phyloP scores from a whole-genome alignment of 2,329 filamentous ascomycete species.

The Macrophomina phaseolina region DNA sequence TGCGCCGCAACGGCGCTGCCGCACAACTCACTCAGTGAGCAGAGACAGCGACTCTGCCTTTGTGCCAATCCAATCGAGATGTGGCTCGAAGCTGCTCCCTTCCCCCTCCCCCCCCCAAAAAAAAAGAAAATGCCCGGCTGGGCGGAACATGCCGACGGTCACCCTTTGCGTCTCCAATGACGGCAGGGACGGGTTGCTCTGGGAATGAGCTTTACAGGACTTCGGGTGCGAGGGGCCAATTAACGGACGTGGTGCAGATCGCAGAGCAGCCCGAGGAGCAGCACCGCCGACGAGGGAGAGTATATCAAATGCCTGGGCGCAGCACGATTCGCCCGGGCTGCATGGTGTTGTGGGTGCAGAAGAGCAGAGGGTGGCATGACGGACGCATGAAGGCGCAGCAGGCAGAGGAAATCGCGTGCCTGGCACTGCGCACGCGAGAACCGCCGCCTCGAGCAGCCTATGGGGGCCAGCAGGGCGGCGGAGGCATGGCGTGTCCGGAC shows the following conservation, averaged over 20 bases:
- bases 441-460: slow-evolving; percentile 12
- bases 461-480: slow-evolving; percentile 2
- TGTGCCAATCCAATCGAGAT: neutral
- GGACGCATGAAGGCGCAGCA: slow-evolving; percentile 15
- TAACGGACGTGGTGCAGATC: neutral
- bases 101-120: neutral
- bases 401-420: slow-evolving; percentile 16
- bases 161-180: slow-evolving; percentile 17
- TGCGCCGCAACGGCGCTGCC: slow-evolving; percentile 3
- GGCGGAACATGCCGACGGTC: slow-evolving; percentile 8
- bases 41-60: neutral
- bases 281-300: slow-evolving; percentile 4
- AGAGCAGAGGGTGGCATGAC: slow-evolving; percentile 15
- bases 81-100: neutral
- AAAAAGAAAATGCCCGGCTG: neutral
- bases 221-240: slow-evolving; percentile 12
- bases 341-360: slow-evolving; percentile 24
- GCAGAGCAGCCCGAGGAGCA: neutral
- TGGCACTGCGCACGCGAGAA: slow-evolving; percentile 18
- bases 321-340: slow-evolving; percentile 15
- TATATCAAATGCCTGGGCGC: slow-evolving; percentile 11
- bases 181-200: neutral
- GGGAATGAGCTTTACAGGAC: slow-evolving; percentile 1
- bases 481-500: slow-evolving; percentile 15
- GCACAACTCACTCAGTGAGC: neutral